Percentiles rank a stretch among this genome's conserved stretches.
phyloP scores from a whole-genome alignment of 2,329 filamentous ascomycete species.

The Alternaria alternata region DNA sequence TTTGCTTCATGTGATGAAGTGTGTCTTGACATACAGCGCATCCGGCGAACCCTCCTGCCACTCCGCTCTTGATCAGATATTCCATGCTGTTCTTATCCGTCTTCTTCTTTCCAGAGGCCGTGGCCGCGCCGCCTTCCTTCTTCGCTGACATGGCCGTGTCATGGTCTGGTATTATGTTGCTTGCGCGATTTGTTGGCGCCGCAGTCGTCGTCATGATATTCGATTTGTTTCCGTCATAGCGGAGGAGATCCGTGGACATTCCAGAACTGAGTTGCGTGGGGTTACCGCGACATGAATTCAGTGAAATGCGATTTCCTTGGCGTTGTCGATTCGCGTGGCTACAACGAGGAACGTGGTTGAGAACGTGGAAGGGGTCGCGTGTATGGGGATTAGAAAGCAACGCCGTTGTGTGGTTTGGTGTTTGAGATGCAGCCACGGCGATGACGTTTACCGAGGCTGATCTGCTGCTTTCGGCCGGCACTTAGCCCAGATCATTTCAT shows the following conservation, averaged over 20 bases:
- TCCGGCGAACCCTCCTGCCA: slow-evolving; percentile 89
- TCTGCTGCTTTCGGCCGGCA: slow-evolving; percentile 13
- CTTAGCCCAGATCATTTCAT: not conserved
- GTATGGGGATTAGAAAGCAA: slow-evolving; percentile 18
- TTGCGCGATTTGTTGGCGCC: slow-evolving; percentile 31
- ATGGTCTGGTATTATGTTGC: slow-evolving; percentile 54
- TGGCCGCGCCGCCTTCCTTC: slow-evolving; percentile 12
- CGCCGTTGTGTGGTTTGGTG: slow-evolving; percentile 15
- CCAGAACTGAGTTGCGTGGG: slow-evolving; percentile 28
- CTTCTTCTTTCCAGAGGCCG: slow-evolving; percentile 41
- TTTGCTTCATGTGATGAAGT: not conserved
- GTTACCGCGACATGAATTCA: slow-evolving; percentile 34
- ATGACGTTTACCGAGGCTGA: slow-evolving; percentile 24
- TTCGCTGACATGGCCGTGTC: slow-evolving; percentile 58
- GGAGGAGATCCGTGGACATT: slow-evolving; percentile 51
- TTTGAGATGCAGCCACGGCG: slow-evolving; percentile 11
- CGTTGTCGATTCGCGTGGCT: not conserved
- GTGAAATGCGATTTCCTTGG: not conserved
- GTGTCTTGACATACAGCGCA: slow-evolving; percentile 73
- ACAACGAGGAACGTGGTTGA: not conserved
- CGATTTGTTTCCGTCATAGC: slow-evolving; percentile 47
- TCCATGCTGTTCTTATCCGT: slow-evolving; percentile 77
- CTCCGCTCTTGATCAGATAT: slow-evolving; percentile 82
- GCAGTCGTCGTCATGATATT: slow-evolving; percentile 45
- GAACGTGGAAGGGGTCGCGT: slow-evolving; percentile 3